Conservation (phyloP, 2,329 filamentous ascomycete species). For the Sporothrix luriei region DNA sequence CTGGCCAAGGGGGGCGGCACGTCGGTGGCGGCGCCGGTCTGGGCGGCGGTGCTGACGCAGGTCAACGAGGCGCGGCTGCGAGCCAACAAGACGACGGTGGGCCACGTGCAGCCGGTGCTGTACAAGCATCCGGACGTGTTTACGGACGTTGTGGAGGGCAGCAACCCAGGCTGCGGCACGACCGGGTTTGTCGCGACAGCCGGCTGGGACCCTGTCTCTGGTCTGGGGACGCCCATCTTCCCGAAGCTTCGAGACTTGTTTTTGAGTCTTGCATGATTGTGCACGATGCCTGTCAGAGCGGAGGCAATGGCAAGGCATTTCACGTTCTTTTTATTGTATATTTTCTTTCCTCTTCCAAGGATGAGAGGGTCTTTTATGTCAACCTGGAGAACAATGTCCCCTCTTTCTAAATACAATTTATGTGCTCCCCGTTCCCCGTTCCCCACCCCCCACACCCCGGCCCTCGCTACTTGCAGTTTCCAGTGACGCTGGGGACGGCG, state of each 20-base stretch:
- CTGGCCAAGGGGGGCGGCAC: conserved; percentile 51
- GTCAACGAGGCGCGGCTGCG: conserved; percentile 64
- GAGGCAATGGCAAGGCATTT: too few species aligned
- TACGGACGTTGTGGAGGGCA: conserved; percentile 45
- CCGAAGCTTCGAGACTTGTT: conserved; percentile 26
- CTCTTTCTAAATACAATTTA: too few species aligned
- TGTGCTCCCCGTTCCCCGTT: background rate
- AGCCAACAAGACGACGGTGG: conserved; percentile 48
- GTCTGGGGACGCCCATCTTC: conserved; percentile 22
- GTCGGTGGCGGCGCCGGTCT: conserved; percentile 59
- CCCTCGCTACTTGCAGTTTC: conserved; percentile 27
- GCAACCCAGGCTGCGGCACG: conserved; percentile 15
- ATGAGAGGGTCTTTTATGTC: too few species aligned
- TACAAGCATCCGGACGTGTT: conserved; percentile 42
- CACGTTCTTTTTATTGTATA: too few species aligned
- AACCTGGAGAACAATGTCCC: too few species aligned
- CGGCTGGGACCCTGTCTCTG: conserved; percentile 36
- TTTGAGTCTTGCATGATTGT: background rate
- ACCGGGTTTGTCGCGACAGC: conserved; percentile 14
- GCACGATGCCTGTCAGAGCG: too few species aligned
- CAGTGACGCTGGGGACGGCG: conserved; percentile 1
- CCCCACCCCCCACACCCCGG: too few species aligned
- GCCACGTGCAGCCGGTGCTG: conserved; percentile 43
- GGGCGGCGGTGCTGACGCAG: conserved; percentile 60
- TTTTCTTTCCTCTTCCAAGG: too few species aligned